Base-by-base conservation (phyloP, 2,329 filamentous ascomycete species). In the Rosellinia necatrix region DNA sequence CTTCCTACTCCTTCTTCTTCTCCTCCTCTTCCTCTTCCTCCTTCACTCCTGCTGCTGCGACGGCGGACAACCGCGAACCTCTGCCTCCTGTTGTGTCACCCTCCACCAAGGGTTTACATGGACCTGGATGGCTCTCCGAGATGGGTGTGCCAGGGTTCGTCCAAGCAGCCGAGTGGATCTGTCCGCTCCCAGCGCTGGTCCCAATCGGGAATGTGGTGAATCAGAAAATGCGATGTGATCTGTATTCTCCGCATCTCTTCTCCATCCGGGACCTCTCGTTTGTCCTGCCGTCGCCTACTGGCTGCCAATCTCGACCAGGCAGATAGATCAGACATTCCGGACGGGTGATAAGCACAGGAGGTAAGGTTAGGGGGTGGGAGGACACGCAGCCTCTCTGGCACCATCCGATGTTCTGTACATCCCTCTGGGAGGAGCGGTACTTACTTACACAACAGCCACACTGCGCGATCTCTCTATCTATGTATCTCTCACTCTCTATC, bases 141-240 rank as follows among this genome's bases (percentile, higher is more conserved):
- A 53, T 66, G 67, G 66, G 64, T 53, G 61, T 61, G 64, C 64
- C 59, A n/a, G 56, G 64, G 64, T 61, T 61, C 50, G 49, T 60
- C 44, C 48, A 60, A 49, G 52, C 48, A 56, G 49, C 49, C 49
- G 53, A 57, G 66, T 68, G 65, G 66, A 64, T 65, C 66, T 64
- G 61, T 60, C 64, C 59, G 43, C 64, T 66, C 65, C 61, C 54
- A 63, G 64, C 64, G 62, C 65, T 68, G 64, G 58, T 62, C 66
- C 64, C 62, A 68, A 68, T 70, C 67, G 64, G 67, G 67, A 68
- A 70, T 70, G 67, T 68, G 66, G 63, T 67, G 61, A 64, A 61
- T 63, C 48, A 54, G 42, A 47, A 52, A 56, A 56, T 56, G 51
- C 51, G 54, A 54, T 60, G 56, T 64, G 56, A 66, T 62, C 64